Percentiles rank a stretch among this genome's conserved stretches.
Conservation (phyloP, 2,329 filamentous ascomycete species). For the Neurospora sp. region DNA sequence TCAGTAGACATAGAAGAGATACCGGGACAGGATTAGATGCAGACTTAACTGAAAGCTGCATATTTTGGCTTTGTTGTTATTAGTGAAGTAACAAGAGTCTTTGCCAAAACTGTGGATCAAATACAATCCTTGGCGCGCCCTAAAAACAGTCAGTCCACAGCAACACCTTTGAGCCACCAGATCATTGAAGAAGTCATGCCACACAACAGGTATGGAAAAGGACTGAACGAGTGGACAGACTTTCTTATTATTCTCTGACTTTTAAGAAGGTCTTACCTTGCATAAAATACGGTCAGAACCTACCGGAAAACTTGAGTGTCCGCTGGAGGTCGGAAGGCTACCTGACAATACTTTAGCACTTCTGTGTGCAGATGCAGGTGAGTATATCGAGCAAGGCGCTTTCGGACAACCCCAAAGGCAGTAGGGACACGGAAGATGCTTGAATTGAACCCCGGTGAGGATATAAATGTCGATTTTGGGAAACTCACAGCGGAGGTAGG, state of each 20-base stretch:
- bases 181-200: background rate
- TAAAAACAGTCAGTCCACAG: background rate
- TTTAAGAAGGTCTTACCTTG: background rate
- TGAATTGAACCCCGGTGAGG: no score
- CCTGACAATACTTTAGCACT: background rate
- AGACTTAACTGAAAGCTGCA: no score
- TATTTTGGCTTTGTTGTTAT: no score
- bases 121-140: background rate
- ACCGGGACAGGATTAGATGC: no score
- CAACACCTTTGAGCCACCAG: background rate
- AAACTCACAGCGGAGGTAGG: background rate
- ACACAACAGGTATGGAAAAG: background rate
- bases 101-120: no score
- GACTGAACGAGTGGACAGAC: background rate
- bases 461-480: background rate
- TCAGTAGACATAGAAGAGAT: no score
- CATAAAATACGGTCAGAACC: background rate
- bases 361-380: background rate
- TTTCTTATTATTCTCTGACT: background rate
- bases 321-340: background rate
- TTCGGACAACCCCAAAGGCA: background rate
- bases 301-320: background rate
- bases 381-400: background rate
- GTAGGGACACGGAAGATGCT: background rate
- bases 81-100: no score